These are phyloP conservation scores for Pneumocystis canis DNA, from an alignment of 1,139 yeast genomes.

Conservation along the genomic window DNA sequence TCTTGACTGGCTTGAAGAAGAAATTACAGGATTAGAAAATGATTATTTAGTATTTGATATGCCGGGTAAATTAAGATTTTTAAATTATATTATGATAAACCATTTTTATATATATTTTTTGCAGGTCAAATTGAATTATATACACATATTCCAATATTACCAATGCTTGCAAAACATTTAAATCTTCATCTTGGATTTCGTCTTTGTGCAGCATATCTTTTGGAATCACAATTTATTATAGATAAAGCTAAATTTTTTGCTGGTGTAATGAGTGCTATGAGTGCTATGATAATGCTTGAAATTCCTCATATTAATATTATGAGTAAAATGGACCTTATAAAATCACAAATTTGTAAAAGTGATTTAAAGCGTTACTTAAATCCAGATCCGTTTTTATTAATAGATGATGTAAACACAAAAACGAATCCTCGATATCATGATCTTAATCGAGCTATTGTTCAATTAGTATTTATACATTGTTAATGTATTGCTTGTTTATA, in stretches of 20 bases:
- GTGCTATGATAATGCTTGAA: conserved; percentile 90
- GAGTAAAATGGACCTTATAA: conserved; percentile 62
- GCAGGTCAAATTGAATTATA: conserved; percentile 88
- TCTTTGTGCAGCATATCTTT: conserved; percentile 77
- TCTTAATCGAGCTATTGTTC: conserved; percentile 70
- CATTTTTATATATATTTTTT: conserved; percentile 1
- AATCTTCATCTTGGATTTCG: conserved; percentile 66
- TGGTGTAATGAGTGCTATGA: conserved; percentile 93
- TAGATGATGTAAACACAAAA: conserved; percentile 34
- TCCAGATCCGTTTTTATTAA: conserved; percentile 75
- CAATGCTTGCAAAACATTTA: conserved; percentile 72
- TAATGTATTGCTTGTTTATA: not conserved
- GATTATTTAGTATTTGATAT: conserved; percentile 83
- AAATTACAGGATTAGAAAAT: conserved; percentile 54
- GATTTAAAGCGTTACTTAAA: conserved; percentile 71
- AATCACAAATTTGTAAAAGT: conserved; percentile 55
- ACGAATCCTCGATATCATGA: conserved; percentile 63
- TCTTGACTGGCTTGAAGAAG: conserved; percentile 80
- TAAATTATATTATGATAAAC: not conserved
- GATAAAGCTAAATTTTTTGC: conserved; percentile 86
- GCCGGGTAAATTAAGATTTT: conserved; percentile 41
- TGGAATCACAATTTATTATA: conserved; percentile 87
- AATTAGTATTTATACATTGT: conserved; percentile 28
- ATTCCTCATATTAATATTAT: conserved; percentile 78
- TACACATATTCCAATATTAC: conserved; percentile 87